phyloP scores from a whole-genome alignment of 371 early-diverging fungal genomes.

The Phascolomyces articulosus region DNA sequence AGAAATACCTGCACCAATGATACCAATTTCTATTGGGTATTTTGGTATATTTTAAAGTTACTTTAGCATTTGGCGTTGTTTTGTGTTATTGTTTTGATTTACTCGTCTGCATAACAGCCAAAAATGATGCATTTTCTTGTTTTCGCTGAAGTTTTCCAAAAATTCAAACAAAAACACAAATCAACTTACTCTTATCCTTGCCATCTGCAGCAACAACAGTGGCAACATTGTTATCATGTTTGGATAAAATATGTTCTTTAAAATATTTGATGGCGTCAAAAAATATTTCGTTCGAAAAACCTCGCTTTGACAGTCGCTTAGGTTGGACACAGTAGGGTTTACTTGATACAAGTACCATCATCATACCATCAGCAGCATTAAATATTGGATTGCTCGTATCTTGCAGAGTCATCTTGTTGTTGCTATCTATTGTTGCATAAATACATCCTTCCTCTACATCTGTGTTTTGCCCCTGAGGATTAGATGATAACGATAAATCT shows the following conservation, averaged over 20 bases:
- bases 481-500: not conserved
- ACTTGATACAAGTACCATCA: conserved; percentile 24
- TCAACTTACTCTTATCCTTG: conserved; percentile 18
- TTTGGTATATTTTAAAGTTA: too few relatives aligned
- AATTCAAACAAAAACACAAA: too few relatives aligned
- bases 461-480: too few relatives aligned
- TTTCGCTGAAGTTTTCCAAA: too few relatives aligned
- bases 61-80: too few relatives aligned
- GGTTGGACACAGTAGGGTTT: conserved; percentile 8
- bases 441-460: conserved; percentile 19
- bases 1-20: conserved; percentile 41
- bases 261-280: conserved; percentile 35
- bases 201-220: conserved; percentile 10
- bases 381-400: too few relatives aligned
- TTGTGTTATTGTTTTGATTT: too few relatives aligned
- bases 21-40: conserved; percentile 27
- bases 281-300: conserved; percentile 26
- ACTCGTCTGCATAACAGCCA: too few relatives aligned
- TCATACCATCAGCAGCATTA: not conserved
- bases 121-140: too few relatives aligned
- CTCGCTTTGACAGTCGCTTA: conserved; percentile 25
- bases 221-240: conserved; percentile 7
- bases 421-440: conserved; percentile 16
- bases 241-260: conserved; percentile 5
- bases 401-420: not conserved